Base-by-base conservation (phyloP, 2,329 filamentous ascomycete genomes). In the Fusarium mangiferae region DNA sequence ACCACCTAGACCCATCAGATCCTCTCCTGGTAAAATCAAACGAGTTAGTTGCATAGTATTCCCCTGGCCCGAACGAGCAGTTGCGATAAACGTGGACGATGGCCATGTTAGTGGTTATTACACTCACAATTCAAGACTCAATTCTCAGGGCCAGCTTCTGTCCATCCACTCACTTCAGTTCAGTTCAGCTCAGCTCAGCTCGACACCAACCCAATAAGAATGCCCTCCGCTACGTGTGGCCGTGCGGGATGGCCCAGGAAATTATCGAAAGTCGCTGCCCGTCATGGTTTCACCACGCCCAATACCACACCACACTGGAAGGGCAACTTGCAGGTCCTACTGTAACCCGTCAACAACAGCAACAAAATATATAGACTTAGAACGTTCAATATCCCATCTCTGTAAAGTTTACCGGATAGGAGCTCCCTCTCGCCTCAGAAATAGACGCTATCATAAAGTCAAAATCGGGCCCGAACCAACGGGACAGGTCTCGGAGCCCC, bases 221-320 rank as follows among this genome's bases (percentile, higher is more conserved):
- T 38, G 26, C 22, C 22, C 42, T 60, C 45, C 35, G 39, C 35
- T 52, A 60, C 26, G 17, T n/a, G 45, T 51, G 60, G 33, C 62
- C 58, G 58, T 63, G 62, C 58, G 41, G 45, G 57, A 58, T 44
- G 28, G 41, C 39, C 44, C 41, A 72, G 63, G 71, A 66, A 38
- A 71, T 60, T 62, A 68, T 44, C 48, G 15, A 58, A 33, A 42
- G 57, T 52, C 59, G 36, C 56, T 65, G 62, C 38, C 59, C 48
- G 57, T 51, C 48, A 30, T 67, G 28, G 48, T 44, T 56, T 54
- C 52, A 61, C 66, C 59, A 66, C 71, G 62, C 64, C 58, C 18
- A 33, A 28, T 35, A 60, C 54, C 67, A 71, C 60, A 60, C 54
- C 67, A 71, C 60, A 38, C 41, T 48, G 41, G 36, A 63, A 59